Evolutionary conservation across 202 grass and related monocot species (phyloP).

Genomic region (Setaria italica): DNA sequence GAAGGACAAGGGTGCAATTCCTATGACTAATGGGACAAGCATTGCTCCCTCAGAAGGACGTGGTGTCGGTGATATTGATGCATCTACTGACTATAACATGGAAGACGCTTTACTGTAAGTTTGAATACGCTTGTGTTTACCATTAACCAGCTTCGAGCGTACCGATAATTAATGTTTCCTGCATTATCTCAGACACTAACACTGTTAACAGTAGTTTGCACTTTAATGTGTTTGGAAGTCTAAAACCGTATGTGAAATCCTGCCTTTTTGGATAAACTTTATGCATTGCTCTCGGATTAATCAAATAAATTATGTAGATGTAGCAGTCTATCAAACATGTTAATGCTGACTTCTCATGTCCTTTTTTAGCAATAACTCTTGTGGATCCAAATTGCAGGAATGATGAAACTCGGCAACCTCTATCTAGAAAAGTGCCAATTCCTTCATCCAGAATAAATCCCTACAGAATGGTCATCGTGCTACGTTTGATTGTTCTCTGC

Average conservation of each 20-base stretch:
- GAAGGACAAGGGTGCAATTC: constrained; percentile 83
- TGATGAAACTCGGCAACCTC: constrained; percentile 93
- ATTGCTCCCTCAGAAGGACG: constrained; percentile 87
- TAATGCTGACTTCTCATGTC: constrained; percentile 15
- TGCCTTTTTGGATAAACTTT: constrained; percentile 17
- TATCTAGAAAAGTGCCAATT: constrained; percentile 91
- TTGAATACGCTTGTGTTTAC: constrained; percentile 25
- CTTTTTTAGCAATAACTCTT: constrained; percentile 31
- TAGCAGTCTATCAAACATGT: not conserved
- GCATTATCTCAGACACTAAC: not conserved
- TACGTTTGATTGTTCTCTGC: constrained; percentile 84
- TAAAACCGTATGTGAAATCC: not conserved
- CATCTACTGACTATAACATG: constrained; percentile 94
- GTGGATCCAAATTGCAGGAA: constrained; percentile 66
- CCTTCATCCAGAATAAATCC: constrained; percentile 94
- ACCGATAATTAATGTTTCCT: constrained; percentile 1
- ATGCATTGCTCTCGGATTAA: not conserved
- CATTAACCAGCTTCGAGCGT: constrained; percentile 34
- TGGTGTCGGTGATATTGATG: constrained; percentile 78
- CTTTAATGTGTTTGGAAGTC: not conserved
- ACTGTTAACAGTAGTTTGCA: constrained; percentile 14
- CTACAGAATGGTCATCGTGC: constrained; percentile 93
- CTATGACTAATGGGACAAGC: constrained; percentile 94
- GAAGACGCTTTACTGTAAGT: constrained; percentile 92
- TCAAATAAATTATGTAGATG: constrained; percentile 8